Base-by-base conservation (phyloP, 2,329 filamentous ascomycete genomes). In the Aureobasidium mangrovei region DNA sequence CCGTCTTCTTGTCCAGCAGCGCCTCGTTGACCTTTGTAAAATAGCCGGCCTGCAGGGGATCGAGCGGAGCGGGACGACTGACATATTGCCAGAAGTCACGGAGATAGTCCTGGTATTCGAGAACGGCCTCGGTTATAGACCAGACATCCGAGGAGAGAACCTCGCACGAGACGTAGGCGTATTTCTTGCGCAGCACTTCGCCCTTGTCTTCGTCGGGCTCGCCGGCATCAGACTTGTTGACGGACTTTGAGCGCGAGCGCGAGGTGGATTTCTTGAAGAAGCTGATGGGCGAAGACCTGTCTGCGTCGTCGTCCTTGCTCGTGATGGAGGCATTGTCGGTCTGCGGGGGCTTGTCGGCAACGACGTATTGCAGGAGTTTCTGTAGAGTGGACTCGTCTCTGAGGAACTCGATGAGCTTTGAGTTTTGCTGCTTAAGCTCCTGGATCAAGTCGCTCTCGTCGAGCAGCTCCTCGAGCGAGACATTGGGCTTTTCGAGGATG, bases 21-120 rank as follows among this genome's bases (percentile, higher is more conserved):
- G 89, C 87, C 73, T 98, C 93, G 70, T 97, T 97, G 66, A 98
- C 91, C 68, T 97, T 98, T 54, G 91, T 96, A 68, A 98, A 98
- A 69, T 98, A 98, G 65, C 91, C 91, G 18, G 93, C 91, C 71
- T 97, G 91, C 4, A 96, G 79, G 36, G 91, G 87, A 68, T 97
- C 91, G 54, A 98, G 79, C 2, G 91, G 88, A 8, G 88, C 80
- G n/a, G 88, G 81, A 54, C 84, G 81, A 67, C 86, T 86, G 62
- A 98, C 72, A 69, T 96, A 98, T 45, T 82, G 77, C 93, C 93
- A 98, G 70, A 98, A 97, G 60, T 85, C 81, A 63, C 83, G 82
- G 62, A 98, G 73, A 58, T 90, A 79, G 42, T 82, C 75, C 54
- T 84, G 84, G 68, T 91, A 91, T 65, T 94, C 86, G 75, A 96